Percentiles rank a stretch among this genome's conserved stretches.
These are phyloP conservation scores for Solanum chacoense DNA, from an alignment of 305 asterid species.

Conservation along the genomic window DNA sequence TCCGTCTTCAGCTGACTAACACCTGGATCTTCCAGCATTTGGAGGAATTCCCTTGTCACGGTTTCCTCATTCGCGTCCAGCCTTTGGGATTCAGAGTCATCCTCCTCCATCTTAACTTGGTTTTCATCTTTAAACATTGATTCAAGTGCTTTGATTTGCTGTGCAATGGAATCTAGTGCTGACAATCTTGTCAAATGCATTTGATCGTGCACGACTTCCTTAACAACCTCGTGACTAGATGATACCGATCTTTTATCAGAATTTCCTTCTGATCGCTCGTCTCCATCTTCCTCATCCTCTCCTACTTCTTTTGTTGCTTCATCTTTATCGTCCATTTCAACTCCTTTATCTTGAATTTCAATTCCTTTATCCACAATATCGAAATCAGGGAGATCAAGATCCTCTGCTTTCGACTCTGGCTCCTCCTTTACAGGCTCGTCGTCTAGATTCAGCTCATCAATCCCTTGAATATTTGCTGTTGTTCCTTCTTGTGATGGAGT, in stretches of 20 bases:
- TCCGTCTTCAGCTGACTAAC: constrained; percentile 9
- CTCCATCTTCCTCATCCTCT: constrained; percentile 47
- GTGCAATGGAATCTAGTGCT: constrained; percentile 78
- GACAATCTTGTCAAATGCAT: constrained; percentile 39
- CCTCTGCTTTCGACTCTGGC: constrained; percentile 34
- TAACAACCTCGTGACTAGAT: constrained; percentile 51
- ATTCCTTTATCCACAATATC: constrained; percentile 88
- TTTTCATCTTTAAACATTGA: constrained; percentile 56
- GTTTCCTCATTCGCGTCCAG: constrained; percentile 78
- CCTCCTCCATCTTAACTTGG: constrained; percentile 14
- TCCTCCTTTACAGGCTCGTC: constrained; percentile 25
- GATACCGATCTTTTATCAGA: constrained; percentile 47
- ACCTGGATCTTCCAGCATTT: constrained; percentile 55
- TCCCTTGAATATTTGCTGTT: constrained; percentile 32
- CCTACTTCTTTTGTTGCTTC: constrained; percentile 26
- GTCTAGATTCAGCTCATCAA: constrained; percentile 70
- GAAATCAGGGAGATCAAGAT: constrained; percentile 57
- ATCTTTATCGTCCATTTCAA: constrained; percentile 22
- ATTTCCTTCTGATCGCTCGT: constrained; percentile 32
- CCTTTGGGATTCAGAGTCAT: constrained; percentile 28
- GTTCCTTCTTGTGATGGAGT: constrained; percentile 45
- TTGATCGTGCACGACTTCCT: constrained; percentile 77
- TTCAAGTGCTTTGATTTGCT: constrained; percentile 87
- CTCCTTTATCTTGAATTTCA: constrained; percentile 63
- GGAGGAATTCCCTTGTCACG: constrained; percentile 77